Conservation (phyloP, 768 basidiomycete species). For the Rhodosporidiobolus sp. region DNA sequence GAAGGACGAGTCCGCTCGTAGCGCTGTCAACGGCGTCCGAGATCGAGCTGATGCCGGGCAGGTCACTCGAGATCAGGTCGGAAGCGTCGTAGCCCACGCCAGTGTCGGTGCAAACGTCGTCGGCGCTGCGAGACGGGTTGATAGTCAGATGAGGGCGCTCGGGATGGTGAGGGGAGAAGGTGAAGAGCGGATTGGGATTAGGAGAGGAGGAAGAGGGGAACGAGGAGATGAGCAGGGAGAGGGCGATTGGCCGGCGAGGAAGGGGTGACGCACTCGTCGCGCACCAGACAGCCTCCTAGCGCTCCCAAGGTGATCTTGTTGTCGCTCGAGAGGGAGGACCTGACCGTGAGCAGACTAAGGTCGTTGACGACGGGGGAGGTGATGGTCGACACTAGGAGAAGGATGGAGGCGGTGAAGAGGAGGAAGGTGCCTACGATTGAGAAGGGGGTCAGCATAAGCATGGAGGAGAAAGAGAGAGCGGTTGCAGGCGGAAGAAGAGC, state of each 20-base stretch:
- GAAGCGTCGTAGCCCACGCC: not conserved
- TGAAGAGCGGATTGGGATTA: too few species aligned
- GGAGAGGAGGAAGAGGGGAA: not conserved
- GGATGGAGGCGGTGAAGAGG: not conserved
- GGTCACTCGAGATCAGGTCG: not conserved
- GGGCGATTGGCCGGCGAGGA: not conserved
- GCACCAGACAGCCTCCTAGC: not conserved
- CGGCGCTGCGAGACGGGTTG: too few species aligned
- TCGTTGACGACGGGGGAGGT: not conserved
- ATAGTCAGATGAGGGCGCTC: too few species aligned
- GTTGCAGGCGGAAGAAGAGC: not conserved
- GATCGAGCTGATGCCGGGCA: not conserved
- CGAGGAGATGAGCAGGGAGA: too few species aligned
- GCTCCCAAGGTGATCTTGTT: conserved; percentile 1
- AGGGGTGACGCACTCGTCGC: not conserved
- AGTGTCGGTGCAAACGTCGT: not conserved
- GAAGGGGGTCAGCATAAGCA: too few species aligned
- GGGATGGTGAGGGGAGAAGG: too few species aligned
- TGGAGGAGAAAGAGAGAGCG: too few species aligned
- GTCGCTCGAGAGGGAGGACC: not conserved
- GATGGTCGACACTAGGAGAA: not conserved
- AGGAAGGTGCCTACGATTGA: conserved; percentile 5
- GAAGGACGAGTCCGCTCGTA: conserved; percentile 46
- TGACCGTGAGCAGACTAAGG: not conserved
- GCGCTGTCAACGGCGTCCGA: conserved; percentile 18